A percentile compares a stretch with the other conserved stretches of the same genome.
These are phyloP conservation scores for Cardamine resedifolia DNA, from an alignment of 345 rosid species.

Conservation along the genomic window DNA sequence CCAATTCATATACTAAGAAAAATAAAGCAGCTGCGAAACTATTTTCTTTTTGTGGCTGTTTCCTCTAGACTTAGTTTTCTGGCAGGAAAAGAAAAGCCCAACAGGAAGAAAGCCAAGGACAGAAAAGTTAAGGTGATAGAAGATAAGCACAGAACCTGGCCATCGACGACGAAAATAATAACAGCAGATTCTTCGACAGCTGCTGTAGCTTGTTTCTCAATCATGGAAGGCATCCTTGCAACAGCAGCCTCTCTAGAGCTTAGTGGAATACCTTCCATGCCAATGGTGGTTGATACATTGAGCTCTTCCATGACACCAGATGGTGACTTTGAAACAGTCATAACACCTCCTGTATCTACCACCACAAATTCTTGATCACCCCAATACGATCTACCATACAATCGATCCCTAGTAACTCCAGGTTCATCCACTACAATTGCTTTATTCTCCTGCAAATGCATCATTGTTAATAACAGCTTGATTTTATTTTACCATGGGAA, in stretches of 20 bases:
- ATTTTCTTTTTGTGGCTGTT: background rate
- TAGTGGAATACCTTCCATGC: constrained; percentile 92
- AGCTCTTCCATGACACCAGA: constrained; percentile 75
- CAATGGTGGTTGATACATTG: constrained; percentile 74
- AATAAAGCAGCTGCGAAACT: background rate
- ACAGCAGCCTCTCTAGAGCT: constrained; percentile 86
- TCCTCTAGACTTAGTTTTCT: background rate
- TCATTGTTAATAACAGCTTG: background rate
- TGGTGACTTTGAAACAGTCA: constrained; percentile 76
- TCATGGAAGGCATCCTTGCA: constrained; percentile 97
- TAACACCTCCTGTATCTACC: constrained; percentile 94
- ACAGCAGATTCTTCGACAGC: constrained; percentile 90
- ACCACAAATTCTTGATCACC: constrained; percentile 81
- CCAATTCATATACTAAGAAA: background rate
- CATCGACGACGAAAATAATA: constrained; percentile 85
- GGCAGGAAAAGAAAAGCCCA: background rate
- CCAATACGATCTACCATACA: constrained; percentile 93
- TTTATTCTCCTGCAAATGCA: constrained; percentile 58
- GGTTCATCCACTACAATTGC: constrained; percentile 99
- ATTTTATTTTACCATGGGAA: background rate
- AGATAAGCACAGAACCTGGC: constrained; percentile 57
- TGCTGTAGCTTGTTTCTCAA: constrained; percentile 89
- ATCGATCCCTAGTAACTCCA: constrained; percentile 92
- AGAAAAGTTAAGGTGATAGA: constrained; percentile 3
- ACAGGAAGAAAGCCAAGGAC: background rate